Percentiles rank a stretch among this genome's conserved stretches.
These are phyloP conservation scores for Moesziomyces sp. DNA, from an alignment of 1,284 basidiomycete genomes.

Conservation along the genomic window DNA sequence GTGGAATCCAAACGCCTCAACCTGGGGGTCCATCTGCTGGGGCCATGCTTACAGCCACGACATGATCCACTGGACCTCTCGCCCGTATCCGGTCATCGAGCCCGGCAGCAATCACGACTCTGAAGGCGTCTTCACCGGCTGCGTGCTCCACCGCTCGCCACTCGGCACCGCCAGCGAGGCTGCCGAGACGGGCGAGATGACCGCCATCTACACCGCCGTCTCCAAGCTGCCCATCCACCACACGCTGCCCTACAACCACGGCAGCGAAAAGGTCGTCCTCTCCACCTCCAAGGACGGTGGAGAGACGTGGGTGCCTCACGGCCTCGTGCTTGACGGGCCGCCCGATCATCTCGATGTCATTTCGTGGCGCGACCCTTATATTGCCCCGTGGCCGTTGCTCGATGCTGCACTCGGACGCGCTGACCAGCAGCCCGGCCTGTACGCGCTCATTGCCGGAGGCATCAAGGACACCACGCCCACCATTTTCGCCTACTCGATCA, in stretches of 20 bases:
- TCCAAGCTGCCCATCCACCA: conserved; percentile 55
- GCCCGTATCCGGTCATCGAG: conserved; percentile 26
- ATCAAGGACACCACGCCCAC: conserved; percentile 46
- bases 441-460: conserved; percentile 53
- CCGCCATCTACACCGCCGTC: conserved; percentile 57
- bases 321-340: conserved; percentile 40
- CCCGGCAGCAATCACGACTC: conserved; percentile 45
- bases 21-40: conserved; percentile 59
- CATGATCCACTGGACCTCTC: conserved; percentile 52
- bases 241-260: conserved; percentile 46
- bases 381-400: conserved; percentile 46
- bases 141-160: conserved; percentile 45
- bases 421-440: conserved; percentile 15
- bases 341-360: conserved; percentile 46
- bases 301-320: conserved; percentile 36
- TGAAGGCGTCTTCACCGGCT: conserved; percentile 56
- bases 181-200: conserved; percentile 29
- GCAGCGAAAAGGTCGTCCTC: conserved; percentile 51
- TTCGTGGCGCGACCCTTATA: conserved; percentile 57
- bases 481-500: conserved; percentile 50
- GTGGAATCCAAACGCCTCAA: conserved; percentile 52
- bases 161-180: conserved; percentile 18
- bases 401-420: conserved; percentile 35
- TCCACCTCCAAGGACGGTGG: conserved; percentile 54
- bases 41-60: conserved; percentile 48